Evolutionary conservation across 2,329 filamentous ascomycete genomes (phyloP).

Genomic region (Curvularia verruculosa): DNA sequence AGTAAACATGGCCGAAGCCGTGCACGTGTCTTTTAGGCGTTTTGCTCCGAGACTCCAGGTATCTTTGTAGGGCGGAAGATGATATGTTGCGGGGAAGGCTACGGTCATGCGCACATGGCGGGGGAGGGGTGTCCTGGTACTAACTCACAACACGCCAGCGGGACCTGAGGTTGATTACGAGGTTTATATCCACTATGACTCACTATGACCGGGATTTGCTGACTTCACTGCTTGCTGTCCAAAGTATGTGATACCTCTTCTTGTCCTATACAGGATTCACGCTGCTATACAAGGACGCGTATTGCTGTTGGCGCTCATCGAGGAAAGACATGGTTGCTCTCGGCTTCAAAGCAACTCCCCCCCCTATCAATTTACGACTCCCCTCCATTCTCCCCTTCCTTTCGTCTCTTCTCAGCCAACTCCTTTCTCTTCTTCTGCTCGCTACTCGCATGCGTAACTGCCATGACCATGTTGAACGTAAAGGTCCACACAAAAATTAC

Average conservation of each 20-base stretch:
- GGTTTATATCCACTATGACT: neutral
- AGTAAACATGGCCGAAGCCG: neutral
- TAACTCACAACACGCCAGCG: neutral
- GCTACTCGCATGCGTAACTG: conserved; percentile 40
- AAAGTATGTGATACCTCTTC: neutral
- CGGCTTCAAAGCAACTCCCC: neutral
- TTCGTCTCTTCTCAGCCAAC: conserved; percentile 13
- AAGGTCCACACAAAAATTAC: conserved; percentile 42
- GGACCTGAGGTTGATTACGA: neutral
- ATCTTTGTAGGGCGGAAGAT: neutral
- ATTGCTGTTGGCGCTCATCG: neutral
- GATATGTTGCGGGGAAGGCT: neutral
- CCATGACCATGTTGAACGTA: conserved; percentile 45
- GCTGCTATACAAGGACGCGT: neutral
- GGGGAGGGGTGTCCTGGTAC: neutral
- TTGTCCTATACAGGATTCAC: neutral
- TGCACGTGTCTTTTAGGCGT: neutral
- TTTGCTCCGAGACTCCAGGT: neutral
- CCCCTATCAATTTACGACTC: neutral
- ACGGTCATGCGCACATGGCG: neutral
- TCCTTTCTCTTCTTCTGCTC: conserved; percentile 46
- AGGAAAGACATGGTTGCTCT: neutral
- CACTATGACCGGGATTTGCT: neutral
- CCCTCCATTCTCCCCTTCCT: neutral
- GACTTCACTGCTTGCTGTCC: neutral